phyloP scores from a whole-genome alignment of 2,329 filamentous ascomycete species.

The Fusarium pseudonygamai region DNA sequence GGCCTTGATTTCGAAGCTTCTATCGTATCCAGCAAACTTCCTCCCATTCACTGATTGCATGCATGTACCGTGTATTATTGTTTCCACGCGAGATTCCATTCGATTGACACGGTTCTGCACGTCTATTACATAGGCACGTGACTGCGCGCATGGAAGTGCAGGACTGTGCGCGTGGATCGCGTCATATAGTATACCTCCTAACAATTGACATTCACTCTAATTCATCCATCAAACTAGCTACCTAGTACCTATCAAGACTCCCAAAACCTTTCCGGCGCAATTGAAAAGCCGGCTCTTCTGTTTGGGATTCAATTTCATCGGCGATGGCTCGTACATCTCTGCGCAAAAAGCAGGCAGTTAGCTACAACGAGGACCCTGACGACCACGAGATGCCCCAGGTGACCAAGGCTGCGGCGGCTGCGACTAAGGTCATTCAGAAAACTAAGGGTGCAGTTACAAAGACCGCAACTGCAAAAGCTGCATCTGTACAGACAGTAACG shows the following conservation, averaged over 20 bases:
- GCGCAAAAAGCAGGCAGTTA: constrained; percentile 46
- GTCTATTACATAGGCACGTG: constrained; percentile 29
- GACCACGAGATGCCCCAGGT: constrained; percentile 29
- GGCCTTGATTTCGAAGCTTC: background rate
- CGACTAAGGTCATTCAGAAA: constrained; percentile 42
- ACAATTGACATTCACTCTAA: background rate
- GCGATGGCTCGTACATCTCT: constrained; percentile 49
- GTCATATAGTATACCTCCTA: constrained; percentile 16
- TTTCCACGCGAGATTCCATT: background rate
- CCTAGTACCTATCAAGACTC: background rate
- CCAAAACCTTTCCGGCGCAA: background rate
- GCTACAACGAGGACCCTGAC: constrained; percentile 46
- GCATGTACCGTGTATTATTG: background rate
- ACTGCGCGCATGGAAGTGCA: constrained; percentile 30
- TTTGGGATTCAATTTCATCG: background rate
- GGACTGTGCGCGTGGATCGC: constrained; percentile 35
- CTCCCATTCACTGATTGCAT: background rate
- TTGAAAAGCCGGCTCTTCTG: background rate
- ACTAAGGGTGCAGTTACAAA: constrained; percentile 41
- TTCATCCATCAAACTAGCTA: background rate
- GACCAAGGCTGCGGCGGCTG: constrained; percentile 26
- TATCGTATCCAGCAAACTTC: background rate
- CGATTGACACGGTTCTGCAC: background rate
- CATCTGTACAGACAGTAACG: constrained; percentile 34
- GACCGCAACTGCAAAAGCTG: constrained; percentile 35